These are phyloP conservation scores for Pythium biforme DNA, from an alignment of 352 stramenopile genomes.

Conservation along the genomic window DNA sequence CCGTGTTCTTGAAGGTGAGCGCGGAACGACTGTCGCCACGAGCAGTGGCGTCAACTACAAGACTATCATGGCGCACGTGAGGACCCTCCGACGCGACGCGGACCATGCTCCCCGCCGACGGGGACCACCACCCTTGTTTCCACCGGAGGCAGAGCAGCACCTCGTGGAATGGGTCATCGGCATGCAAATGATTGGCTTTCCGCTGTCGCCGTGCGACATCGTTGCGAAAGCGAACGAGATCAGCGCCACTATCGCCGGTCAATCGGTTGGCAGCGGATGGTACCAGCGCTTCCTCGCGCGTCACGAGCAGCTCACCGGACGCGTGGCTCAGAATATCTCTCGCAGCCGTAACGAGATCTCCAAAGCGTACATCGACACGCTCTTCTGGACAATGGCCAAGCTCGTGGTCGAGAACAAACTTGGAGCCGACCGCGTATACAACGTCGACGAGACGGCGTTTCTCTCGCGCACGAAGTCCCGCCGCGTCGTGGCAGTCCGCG, in stretches of 20 bases:
- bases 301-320: neutral
- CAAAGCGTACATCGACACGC: neutral
- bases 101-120: too few species aligned
- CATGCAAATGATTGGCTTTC: conserved; percentile 18
- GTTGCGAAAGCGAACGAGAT: conserved; percentile 21
- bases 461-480: conserved; percentile 12
- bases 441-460: conserved; percentile 35
- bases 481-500: conserved; percentile 22
- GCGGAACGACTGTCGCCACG: too few species aligned
- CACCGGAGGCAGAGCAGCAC: too few species aligned
- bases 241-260: neutral
- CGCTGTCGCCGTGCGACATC: conserved; percentile 15
- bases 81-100: too few species aligned
- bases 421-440: conserved; percentile 17
- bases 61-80: too few species aligned
- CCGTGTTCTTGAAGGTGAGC: too few species aligned
- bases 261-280: conserved; percentile 10
- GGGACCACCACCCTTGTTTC: too few species aligned
- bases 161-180: conserved; percentile 28
- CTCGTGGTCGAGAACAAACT: conserved; percentile 14
- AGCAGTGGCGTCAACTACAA: too few species aligned
- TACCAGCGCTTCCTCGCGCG: conserved; percentile 25
- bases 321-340: conserved; percentile 19
- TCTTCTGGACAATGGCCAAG: conserved; percentile 27
- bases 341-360: conserved; percentile 17